Conservation (phyloP, 2,329 filamentous ascomycete species). For the Sporothrix sp. region DNA sequence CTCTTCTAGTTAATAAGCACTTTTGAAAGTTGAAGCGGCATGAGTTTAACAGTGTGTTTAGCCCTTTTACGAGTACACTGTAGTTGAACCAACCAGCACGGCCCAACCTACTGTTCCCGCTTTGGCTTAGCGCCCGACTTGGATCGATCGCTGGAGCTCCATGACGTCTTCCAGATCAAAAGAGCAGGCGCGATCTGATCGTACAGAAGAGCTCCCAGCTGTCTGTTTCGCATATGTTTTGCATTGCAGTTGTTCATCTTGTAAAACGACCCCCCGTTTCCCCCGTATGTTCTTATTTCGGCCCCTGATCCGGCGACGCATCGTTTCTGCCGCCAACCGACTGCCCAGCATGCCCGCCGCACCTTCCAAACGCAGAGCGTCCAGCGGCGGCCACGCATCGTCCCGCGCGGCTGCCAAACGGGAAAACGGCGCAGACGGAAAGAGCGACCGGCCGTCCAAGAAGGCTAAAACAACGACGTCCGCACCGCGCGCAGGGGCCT, state of each 20-base stretch:
- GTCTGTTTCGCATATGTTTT: no score
- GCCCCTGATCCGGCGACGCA: no score
- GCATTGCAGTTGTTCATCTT: no score
- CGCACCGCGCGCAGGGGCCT: not conserved
- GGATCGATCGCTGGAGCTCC: not conserved
- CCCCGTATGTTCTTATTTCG: no score
- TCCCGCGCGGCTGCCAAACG: not conserved
- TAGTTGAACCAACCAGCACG: no score
- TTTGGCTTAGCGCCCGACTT: not conserved
- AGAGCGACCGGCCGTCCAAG: not conserved
- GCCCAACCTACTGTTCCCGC: not conserved
- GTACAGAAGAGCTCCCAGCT: not conserved
- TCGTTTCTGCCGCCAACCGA: no score
- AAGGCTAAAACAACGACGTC: not conserved
- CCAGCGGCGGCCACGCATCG: not conserved
- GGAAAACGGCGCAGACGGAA: not conserved
- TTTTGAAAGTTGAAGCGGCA: no score
- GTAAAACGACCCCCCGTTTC: no score
- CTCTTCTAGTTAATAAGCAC: no score
- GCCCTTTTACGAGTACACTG: no score
- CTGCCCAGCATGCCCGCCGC: not conserved
- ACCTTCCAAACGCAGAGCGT: not conserved
- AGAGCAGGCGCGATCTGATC: constrained; percentile 1
- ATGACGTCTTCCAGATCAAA: not conserved
- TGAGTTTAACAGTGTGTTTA: no score